phyloP scores from a whole-genome alignment of 2,329 filamentous ascomycete species.

The Cordyceps cicadae region DNA sequence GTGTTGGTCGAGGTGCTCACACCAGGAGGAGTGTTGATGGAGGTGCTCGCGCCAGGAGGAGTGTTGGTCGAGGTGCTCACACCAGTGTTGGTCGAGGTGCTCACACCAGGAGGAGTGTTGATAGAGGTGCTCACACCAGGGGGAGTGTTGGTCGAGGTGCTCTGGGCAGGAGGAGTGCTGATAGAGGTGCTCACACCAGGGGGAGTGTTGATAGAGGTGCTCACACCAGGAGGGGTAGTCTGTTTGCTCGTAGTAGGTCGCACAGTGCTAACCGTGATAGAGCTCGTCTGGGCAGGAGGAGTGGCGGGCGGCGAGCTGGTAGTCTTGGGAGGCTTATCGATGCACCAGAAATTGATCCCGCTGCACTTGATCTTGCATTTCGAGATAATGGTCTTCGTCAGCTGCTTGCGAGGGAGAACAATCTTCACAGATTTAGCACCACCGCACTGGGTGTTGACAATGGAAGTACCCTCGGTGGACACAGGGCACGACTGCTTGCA shows the following conservation, averaged over 20 bases:
- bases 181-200: not conserved
- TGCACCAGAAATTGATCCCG: slow-evolving; percentile 69
- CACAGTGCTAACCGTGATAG: not conserved
- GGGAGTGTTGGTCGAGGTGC: too few species aligned
- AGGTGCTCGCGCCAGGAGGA: slow-evolving; percentile 13
- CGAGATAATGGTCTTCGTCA: slow-evolving; percentile 42
- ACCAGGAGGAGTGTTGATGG: not conserved
- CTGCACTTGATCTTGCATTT: slow-evolving; percentile 71
- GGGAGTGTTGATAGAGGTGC: slow-evolving; percentile 7
- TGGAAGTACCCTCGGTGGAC: slow-evolving; percentile 55
- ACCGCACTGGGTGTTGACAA: slow-evolving; percentile 85
- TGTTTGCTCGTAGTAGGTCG: slow-evolving; percentile 12
- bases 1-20: not conserved
- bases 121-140: slow-evolving; percentile 6
- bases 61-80: slow-evolving; percentile 10
- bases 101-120: slow-evolving; percentile 2
- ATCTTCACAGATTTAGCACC: slow-evolving; percentile 77
- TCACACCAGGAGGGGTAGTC: slow-evolving; percentile 11
- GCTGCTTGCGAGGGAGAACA: slow-evolving; percentile 38
- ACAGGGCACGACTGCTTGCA: slow-evolving; percentile 74
- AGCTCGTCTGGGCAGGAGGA: slow-evolving; percentile 14
- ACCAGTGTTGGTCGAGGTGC: not conserved
- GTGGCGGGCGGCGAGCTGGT: slow-evolving; percentile 4
- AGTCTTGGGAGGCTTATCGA: slow-evolving; percentile 25
- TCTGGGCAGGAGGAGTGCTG: not conserved